Evolutionary conservation across 768 basidiomycete species (phyloP).

Genomic region (Asterophora parasitica): DNA sequence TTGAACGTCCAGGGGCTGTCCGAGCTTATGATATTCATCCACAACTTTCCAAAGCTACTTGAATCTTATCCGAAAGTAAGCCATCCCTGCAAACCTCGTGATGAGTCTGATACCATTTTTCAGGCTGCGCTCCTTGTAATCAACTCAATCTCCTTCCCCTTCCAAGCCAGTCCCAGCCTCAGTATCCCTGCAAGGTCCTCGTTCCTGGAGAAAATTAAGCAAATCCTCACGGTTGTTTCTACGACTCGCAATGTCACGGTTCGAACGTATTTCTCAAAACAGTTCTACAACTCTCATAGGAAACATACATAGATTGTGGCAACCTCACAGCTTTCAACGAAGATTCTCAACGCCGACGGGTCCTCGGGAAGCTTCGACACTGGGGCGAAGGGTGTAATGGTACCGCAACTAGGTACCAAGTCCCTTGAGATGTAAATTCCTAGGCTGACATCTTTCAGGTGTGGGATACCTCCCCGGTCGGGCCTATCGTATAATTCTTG

Average conservation of each 20-base stretch:
- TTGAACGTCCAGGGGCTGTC: constrained; percentile 40
- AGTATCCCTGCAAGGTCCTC: constrained; percentile 32
- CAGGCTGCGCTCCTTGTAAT: constrained; percentile 61
- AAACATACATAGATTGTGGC: constrained; percentile 33
- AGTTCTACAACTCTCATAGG: background rate
- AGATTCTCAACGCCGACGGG: constrained; percentile 60
- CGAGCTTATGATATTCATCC: constrained; percentile 55
- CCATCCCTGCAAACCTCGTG: constrained; percentile 1
- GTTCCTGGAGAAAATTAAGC: constrained; percentile 49
- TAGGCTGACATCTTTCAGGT: constrained; percentile 21
- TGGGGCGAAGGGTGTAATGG: constrained; percentile 56
- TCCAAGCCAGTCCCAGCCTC: constrained; percentile 46
- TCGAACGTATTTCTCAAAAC: constrained; percentile 8
- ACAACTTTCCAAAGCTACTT: constrained; percentile 46
- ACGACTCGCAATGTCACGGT: constrained; percentile 48
- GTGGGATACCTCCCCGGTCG: constrained; percentile 35
- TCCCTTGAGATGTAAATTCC: background rate
- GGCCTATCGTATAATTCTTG: constrained; percentile 32
- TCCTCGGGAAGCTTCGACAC: constrained; percentile 61
- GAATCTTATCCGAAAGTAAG: constrained; percentile 42
- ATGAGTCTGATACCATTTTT: background rate
- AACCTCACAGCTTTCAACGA: constrained; percentile 69
- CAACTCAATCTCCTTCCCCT: constrained; percentile 63
- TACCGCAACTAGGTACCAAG: constrained; percentile 56
- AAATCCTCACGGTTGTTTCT: constrained; percentile 45